A percentile compares a stretch with the other conserved stretches of the same genome.
Evolutionary conservation across 768 basidiomycete species (phyloP).

Genomic region (Tulasnella sp.): DNA sequence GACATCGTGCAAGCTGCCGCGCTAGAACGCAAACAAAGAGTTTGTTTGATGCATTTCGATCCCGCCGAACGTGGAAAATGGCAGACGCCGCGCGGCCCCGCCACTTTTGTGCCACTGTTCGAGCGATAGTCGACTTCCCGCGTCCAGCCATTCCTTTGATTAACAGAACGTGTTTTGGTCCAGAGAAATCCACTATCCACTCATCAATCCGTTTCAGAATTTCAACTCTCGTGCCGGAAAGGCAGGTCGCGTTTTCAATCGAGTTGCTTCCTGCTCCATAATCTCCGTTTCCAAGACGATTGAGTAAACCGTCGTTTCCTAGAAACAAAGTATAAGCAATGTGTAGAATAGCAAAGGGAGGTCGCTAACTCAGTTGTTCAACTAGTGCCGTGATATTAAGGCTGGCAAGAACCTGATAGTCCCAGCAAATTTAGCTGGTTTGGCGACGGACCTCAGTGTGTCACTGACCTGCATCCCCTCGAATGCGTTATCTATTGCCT

Average conservation of each 20-base stretch:
- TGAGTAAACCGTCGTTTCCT: background rate
- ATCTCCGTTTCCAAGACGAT: background rate
- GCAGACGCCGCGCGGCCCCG: background rate
- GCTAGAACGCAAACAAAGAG: background rate
- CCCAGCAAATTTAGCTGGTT: background rate
- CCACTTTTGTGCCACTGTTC: background rate
- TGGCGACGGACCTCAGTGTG: background rate
- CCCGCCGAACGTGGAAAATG: background rate
- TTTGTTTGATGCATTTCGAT: background rate
- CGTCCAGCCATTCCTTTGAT: background rate
- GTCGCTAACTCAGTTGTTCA: background rate
- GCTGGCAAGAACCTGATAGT: background rate
- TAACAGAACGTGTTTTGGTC: background rate
- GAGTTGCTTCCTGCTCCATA: background rate
- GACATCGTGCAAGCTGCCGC: background rate
- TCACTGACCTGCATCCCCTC: background rate
- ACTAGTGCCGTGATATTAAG: background rate
- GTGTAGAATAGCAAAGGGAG: background rate
- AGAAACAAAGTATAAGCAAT: background rate
- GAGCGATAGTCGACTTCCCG: background rate
- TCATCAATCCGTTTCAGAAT: background rate
- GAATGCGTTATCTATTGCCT: background rate
- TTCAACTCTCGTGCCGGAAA: background rate
- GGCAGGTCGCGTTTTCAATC: background rate
- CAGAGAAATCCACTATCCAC: background rate